A percentile compares a stretch with the other conserved stretches of the same genome.
Conservation (phyloP, 352 stramenopile genomes). For the Aphanomyces astaci region DNA sequence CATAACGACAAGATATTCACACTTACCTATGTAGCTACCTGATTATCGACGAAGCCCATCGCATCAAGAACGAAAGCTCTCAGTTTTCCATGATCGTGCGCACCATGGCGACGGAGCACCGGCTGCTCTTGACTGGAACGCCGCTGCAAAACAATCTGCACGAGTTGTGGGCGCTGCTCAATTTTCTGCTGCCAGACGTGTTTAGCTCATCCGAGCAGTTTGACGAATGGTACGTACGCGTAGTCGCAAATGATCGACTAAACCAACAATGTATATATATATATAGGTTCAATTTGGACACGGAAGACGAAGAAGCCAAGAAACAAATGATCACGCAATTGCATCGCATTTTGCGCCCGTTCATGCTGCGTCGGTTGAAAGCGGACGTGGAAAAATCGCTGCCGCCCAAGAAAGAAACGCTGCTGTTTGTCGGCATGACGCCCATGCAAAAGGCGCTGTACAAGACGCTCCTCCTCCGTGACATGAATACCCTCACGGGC, state of each 20-base stretch:
- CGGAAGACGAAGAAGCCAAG: slow-evolving; percentile 82
- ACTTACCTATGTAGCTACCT: slow-evolving; percentile 24
- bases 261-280: background rate
- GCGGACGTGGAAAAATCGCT: slow-evolving; percentile 98
- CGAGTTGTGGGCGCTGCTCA: slow-evolving; percentile 91
- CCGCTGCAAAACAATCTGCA: slow-evolving; percentile 94
- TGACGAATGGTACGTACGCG: slow-evolving; percentile 50
- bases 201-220: slow-evolving; percentile 86
- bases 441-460: slow-evolving; percentile 95
- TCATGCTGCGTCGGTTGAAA: slow-evolving; percentile 97
- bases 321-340: slow-evolving; percentile 86
- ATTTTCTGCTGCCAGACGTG: slow-evolving; percentile 91
- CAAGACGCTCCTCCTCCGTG: slow-evolving; percentile 92
- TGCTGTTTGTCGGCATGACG: slow-evolving; percentile 87
- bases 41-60: slow-evolving; percentile 82
- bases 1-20: no score
- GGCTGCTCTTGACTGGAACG: slow-evolving; percentile 90
- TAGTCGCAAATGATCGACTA: no score
- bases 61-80: slow-evolving; percentile 84
- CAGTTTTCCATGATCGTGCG: slow-evolving; percentile 82
- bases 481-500: slow-evolving; percentile 89
- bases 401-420: slow-evolving; percentile 96
- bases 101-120: slow-evolving; percentile 77
- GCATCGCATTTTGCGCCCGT: slow-evolving; percentile 87
- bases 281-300: slow-evolving; percentile 65